Evolutionary conservation across 1,284 basidiomycete genomes (phyloP), one percentile per base, ranked within the genome.

Genomic region (Heliocybe sulcata): DNA sequence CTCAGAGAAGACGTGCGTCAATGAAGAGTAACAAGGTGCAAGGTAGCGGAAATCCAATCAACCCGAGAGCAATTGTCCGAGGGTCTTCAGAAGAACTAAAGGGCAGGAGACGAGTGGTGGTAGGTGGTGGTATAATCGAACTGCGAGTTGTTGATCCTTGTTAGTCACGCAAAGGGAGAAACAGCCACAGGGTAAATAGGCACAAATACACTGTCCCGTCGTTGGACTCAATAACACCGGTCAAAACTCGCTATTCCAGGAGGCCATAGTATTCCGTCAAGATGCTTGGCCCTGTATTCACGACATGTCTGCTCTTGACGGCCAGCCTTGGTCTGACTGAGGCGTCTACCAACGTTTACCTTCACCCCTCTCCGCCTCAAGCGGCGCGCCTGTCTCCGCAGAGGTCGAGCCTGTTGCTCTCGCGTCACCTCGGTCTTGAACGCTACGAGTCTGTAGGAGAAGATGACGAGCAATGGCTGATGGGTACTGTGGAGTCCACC

Each of bases 381-480:
- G 29, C 4, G 29, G 12, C 72, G 11, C 67, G 58, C 16, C 66
- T 83, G n/a, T 74, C 77, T 16, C 71, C 75, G 23, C 71, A 77
- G 33, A 75, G 82, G 55, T 82, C 83, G 52, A 82, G 77, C 61
- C 73, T 77, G 31, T 77, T 74, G 6, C 72, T 90, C 35, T 78
- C 87, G 20, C 80, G 78, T 56, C 86, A 90, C 63, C 76, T 90
- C 16, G 81, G 83, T 22, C 75, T 91, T 2, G 88, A 90, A 59
- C 69, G 70, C 26, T 84, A 83, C 59, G 85, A 88, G 63, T 70
- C 74, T 35, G 62, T 81, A 25, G 66, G 63, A 54, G 76, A 76
- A 57, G 45, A 35, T 2, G 29, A 50, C 68, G n/a, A 54, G 60
- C 42, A 62, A 53, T 11, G 58, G 57, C 1, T 50, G 70, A 8